Base-by-base conservation (phyloP, 352 stramenopile species). In the Globisporangium perplexum region DNA sequence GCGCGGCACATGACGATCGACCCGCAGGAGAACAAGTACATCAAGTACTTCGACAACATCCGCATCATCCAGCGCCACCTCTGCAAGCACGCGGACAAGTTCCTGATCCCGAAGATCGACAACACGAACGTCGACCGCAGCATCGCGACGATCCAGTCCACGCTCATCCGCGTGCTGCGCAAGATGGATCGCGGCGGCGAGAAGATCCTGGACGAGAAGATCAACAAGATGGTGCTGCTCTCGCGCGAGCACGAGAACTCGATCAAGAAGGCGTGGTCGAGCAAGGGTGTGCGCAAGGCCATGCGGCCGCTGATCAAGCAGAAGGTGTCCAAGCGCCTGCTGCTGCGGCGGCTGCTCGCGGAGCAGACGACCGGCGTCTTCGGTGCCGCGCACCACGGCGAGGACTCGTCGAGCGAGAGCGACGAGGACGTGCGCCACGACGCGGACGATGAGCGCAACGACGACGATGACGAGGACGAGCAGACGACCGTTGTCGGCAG, bases 21-120 rank as follows among this genome's bases (percentile, higher is more conserved):
- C 52, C 84, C 84, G 14, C 80, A 93, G 59, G 79, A 87, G 51
- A 95, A 95, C 69, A 95, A 95, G 66, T 95, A 95, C 65, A 95
- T 95, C 59, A 89, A 93, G 56, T 86, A 92, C 65, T 95, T 95
- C 59, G 84, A 93, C 63, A 95, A 95, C 57, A 95, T 95, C 57
- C 82, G 83, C 62, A 86, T 90, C 59, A 95, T 95, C 59, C 84
- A 95, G 70, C 76, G 77, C 35, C 78, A 93, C 59, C 62, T 92
- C 23, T 90, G 80, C 62, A 95, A 95, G 62, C 70, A 92, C 53
- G 84, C 82, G 18, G 82, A 95, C 60, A 79, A 84, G 44, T 86
- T 63, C 47, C 59, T 95, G n/a, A 95, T 95, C 56, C 84, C 84
- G 8, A 95, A 93, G 60, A 89, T 95, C 42, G 80, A 95, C 66